A percentile compares a stretch with the other conserved stretches of the same genome.
phyloP scores from a whole-genome alignment of 306 rosid species.

The Quercus mongolica region DNA sequence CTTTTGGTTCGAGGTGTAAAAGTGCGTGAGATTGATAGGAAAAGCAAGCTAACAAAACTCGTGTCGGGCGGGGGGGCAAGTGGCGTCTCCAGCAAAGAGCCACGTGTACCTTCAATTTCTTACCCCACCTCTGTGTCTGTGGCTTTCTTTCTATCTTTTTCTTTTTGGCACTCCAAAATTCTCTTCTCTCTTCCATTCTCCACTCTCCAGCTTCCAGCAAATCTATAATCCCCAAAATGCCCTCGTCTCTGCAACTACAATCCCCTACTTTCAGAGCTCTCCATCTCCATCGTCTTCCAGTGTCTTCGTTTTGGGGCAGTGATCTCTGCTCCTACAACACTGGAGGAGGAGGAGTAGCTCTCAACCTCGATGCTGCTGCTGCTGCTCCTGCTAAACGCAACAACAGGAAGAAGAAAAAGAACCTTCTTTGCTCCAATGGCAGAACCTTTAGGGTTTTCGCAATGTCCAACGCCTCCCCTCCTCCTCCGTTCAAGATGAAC shows the following conservation, averaged over 20 bases:
- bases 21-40: too few relatives aligned
- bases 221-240: slow-evolving; percentile 31
- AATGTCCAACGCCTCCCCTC: slow-evolving; percentile 23
- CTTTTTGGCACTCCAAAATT: too few relatives aligned
- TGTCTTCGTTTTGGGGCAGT: slow-evolving; percentile 40
- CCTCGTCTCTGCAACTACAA: slow-evolving; percentile 51
- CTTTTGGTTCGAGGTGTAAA: too few relatives aligned
- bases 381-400: background rate
- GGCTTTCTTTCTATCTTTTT: too few relatives aligned
- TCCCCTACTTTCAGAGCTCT: slow-evolving; percentile 27
- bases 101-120: slow-evolving; percentile 33
- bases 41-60: too few relatives aligned
- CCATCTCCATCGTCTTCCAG: slow-evolving; percentile 11
- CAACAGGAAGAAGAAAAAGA: background rate
- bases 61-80: too few relatives aligned
- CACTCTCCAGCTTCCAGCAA: background rate
- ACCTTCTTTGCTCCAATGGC: slow-evolving; percentile 24
- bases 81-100: background rate
- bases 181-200: background rate
- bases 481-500: slow-evolving; percentile 61
- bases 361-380: background rate
- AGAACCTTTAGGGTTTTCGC: slow-evolving; percentile 44
- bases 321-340: slow-evolving; percentile 18
- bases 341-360: background rate
- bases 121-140: slow-evolving; percentile 16